phyloP scores from a whole-genome alignment of 2,329 filamentous ascomycete genomes.

The Claviceps sp. region DNA sequence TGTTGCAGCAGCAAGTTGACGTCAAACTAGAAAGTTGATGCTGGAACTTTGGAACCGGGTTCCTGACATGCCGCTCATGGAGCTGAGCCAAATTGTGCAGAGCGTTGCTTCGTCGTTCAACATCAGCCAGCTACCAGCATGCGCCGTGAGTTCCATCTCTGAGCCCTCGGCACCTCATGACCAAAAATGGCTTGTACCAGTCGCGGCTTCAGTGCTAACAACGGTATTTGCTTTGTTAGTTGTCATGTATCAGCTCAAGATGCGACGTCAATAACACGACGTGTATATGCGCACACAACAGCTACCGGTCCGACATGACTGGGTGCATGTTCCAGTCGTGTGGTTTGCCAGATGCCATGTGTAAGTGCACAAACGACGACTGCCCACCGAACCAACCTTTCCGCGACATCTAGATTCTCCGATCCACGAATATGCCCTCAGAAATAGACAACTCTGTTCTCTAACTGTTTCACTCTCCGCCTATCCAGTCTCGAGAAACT shows the following conservation, averaged over 20 bases:
- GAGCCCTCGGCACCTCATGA: not conserved
- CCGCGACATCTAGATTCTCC: not conserved
- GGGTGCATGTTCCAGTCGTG: slow-evolving; percentile 12
- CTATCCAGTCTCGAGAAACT: slow-evolving; percentile 7
- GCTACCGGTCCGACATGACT: slow-evolving; percentile 10
- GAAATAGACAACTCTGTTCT: too few species aligned
- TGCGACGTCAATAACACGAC: slow-evolving; percentile 7
- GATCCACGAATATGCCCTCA: too few species aligned
- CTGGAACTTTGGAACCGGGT: not conserved
- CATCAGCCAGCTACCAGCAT: not conserved
- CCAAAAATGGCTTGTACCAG: not conserved
- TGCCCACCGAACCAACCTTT: not conserved
- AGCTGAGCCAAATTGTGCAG: not conserved
- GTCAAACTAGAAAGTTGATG: not conserved
- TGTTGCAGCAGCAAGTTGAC: too few species aligned
- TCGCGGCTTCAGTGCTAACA: not conserved
- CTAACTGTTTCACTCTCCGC: too few species aligned
- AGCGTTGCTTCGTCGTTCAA: not conserved
- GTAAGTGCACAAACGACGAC: not conserved
- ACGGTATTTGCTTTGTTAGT: slow-evolving; percentile 3
- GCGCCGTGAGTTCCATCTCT: not conserved
- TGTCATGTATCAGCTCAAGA: slow-evolving; percentile 8
- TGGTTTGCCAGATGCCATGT: slow-evolving; percentile 1
- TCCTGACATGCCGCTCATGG: not conserved
- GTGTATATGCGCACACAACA: slow-evolving; percentile 6